Conservation (phyloP, 257 asterid genomes). For the Nyctanthes arbortristis region DNA sequence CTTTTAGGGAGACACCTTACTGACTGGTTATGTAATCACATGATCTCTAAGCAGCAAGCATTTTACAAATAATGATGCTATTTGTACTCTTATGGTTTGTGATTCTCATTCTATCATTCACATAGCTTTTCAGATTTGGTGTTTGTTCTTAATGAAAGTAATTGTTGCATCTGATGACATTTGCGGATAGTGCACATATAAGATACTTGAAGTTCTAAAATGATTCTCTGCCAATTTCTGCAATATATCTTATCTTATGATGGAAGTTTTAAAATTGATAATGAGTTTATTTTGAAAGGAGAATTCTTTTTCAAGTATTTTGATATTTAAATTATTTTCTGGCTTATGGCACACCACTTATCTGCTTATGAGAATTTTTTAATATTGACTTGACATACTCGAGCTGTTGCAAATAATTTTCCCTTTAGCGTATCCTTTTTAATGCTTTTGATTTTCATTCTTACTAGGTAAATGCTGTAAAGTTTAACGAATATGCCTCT, state of each 20-base stretch:
- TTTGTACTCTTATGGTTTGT: background rate
- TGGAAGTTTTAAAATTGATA: background rate
- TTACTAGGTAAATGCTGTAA: slow-evolving; percentile 85
- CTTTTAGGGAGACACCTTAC: too few relatives aligned
- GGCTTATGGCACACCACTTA: slow-evolving; percentile 4
- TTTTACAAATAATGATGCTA: background rate
- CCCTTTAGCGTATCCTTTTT: background rate
- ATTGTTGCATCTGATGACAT: background rate
- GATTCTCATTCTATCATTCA: background rate
- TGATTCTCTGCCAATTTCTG: background rate
- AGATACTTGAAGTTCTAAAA: background rate
- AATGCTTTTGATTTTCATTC: slow-evolving; percentile 17
- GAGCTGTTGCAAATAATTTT: slow-evolving; percentile 5
- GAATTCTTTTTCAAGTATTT: background rate
- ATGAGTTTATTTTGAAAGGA: background rate
- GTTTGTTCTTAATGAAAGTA: background rate
- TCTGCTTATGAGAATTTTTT: background rate
- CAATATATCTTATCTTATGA: background rate
- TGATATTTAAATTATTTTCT: background rate
- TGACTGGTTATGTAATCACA: background rate
- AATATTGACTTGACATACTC: background rate
- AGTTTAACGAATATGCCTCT: slow-evolving; percentile 75
- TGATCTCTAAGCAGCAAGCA: background rate
- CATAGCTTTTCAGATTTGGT: background rate
- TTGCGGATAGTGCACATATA: background rate